Base-by-base conservation (phyloP, 352 stramenopile genomes). In the Phytophthora colocasiae region DNA sequence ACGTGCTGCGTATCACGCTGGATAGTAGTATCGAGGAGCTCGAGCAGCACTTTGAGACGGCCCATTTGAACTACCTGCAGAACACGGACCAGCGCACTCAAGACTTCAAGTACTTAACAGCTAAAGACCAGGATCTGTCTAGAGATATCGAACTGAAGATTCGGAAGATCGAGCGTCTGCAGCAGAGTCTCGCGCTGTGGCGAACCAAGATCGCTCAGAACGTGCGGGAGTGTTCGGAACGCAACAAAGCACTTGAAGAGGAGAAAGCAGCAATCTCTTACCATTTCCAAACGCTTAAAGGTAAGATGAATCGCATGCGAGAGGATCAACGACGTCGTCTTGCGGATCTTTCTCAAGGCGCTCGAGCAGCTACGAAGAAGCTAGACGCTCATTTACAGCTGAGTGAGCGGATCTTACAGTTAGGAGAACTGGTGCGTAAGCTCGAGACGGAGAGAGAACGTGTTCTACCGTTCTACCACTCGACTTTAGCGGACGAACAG, bases 21-120 rank as follows among this genome's bases (percentile, higher is more conserved):
- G 95, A 98, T 69, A 96, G 82, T 60, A 96, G 87, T 61, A 98
- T 98, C 48, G 90, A 98, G 67, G 91, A 98, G 60, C 80, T 98
- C 2, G 94, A 98, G 70, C 87, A 98, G 71, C 82, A 98, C 66
- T 98, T 99, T 60, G 92, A 98, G 77, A 91, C 85, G 1, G 92
- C 89, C 7, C 92, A 98, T 58, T 69, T 98, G 14, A 95, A 92
- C 62, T 98, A 97, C 69, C 57, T 97, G 14, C 85, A 98, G 66
- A 98, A 97, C 66, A 99, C 94, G 38, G 92, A 98, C 75, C 87
- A 97, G 43, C 89, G 89, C 43, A 98, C 92, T 22, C 88, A 96
- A 52, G 90, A 98, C 49, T 98, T 98, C 71, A 97, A 98, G 82
- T 95, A 98, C 70, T 73, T 98, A 34, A 97, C 93, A 4, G 79